Evolutionary conservation across 371 early-diverging fungal species (phyloP).

Genomic region (Mortierella sp.): DNA sequence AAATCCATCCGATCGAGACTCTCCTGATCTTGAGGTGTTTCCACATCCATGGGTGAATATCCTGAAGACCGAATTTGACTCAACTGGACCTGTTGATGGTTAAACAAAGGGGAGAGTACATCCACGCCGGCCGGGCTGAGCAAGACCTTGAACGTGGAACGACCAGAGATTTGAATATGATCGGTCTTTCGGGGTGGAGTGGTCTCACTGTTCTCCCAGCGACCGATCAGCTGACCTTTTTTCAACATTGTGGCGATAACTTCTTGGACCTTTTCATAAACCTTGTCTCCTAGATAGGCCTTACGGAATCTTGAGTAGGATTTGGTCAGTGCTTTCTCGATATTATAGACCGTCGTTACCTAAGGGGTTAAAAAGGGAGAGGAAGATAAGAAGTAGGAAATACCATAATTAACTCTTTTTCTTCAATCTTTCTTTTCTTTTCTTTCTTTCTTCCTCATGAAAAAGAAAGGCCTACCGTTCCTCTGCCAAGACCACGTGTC

Average conservation of each 20-base stretch:
- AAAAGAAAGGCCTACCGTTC: conserved; percentile 19
- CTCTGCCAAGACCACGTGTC: conserved; percentile 6
- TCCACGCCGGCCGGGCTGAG: conserved; percentile 11
- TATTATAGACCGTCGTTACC: conserved; percentile 1
- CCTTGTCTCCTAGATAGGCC: no score
- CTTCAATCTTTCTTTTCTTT: no score
- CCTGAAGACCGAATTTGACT: neutral
- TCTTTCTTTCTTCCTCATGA: no score
- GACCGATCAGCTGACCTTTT: no score
- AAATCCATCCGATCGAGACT: conserved; percentile 21
- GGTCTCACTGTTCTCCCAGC: no score
- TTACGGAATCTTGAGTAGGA: no score
- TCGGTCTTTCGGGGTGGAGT: neutral
- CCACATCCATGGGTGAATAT: neutral
- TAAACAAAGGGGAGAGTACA: conserved; percentile 16
- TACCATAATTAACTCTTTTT: neutral
- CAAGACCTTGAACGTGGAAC: neutral
- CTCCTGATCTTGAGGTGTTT: neutral
- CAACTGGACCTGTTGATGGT: neutral
- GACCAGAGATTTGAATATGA: conserved; percentile 1
- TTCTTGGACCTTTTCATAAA: no score
- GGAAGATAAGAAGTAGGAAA: neutral
- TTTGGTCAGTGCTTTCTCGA: no score
- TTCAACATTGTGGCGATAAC: no score
- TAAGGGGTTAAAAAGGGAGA: neutral